Evolutionary conservation across 1,284 basidiomycete species (phyloP), one percentile per base, ranked within the genome.

Genomic region (Tylopilus sp.): DNA sequence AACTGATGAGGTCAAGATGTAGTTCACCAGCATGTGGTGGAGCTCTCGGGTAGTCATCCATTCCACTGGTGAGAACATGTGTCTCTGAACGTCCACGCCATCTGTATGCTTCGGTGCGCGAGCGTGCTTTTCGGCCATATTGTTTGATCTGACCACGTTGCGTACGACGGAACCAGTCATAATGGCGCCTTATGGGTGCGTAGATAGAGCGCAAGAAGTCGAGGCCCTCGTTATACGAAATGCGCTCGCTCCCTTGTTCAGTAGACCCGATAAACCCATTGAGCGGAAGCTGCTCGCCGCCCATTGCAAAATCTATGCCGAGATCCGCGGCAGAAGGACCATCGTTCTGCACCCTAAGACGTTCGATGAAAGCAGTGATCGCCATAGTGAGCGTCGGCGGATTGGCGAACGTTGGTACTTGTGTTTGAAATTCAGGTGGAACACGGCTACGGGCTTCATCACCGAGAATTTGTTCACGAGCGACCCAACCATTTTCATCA

Each of bases 381-480:
- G 90, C 92, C 83, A 95, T 91, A 4, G 88, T 83, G 24, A 96
- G 77, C 0, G 94, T 96, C 0, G 94, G 94, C 3, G 94, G 94
- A 66, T 97, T 97, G 45, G 91, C 94, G 63, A 92, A 91, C 50
- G 81, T 87, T 10, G 94, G 93, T 29, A 94, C 91, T 69, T 97
- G 94, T 1, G 87, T 89, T 65, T 88, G 87, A 73, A 97, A 97
- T 63, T 94, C 88, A 21, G 73, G 59, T 3, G 94, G 94, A 9
- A 95, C 90, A 69, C 87, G 90, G 75, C 90, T 94, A 37, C 94
- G 81, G 4, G 94, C 93, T 72, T 97, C 94, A 57, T 94, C 93
- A 8, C 94, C 94, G 0, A 97, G 77, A 53, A 96, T 96, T 67
- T 97, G 94, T 70, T 97, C 94, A 17, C 94, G 79, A 2, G 85